Percentiles rank a stretch among this genome's conserved stretches.
phyloP scores from a whole-genome alignment of 148 eudicot species.

The Pouteria glomerata region DNA sequence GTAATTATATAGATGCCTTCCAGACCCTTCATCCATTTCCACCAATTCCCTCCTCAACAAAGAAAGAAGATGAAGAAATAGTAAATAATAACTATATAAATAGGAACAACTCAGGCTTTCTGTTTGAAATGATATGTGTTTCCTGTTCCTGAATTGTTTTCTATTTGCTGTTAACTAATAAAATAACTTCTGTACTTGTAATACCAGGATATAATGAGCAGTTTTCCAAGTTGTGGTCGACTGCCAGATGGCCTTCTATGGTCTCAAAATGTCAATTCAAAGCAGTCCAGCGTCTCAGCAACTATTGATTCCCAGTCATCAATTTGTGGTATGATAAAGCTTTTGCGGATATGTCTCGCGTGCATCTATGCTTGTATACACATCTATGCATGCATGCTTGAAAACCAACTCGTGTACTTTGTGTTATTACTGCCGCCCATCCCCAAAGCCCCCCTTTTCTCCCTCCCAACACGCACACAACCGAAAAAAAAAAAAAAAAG shows the following conservation, averaged over 20 bases:
- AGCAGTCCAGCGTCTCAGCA: constrained; percentile 34
- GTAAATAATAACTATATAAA: background rate
- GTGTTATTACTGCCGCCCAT: too few species aligned
- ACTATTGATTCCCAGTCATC: constrained; percentile 80
- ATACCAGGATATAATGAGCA: constrained; percentile 45
- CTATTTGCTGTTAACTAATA: background rate
- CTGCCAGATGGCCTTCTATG: constrained; percentile 26
- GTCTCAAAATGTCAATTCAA: constrained; percentile 40
- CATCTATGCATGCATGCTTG: background rate
- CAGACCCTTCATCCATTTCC: background rate
- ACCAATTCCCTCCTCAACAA: background rate
- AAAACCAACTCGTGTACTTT: too few species aligned
- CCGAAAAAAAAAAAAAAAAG: too few species aligned
- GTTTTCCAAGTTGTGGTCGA: constrained; percentile 31
- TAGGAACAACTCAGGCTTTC: background rate
- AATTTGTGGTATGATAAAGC: constrained; percentile 54
- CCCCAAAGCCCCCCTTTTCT: too few species aligned
- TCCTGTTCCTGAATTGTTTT: background rate
- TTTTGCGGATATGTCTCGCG: background rate
- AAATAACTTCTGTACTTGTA: constrained; percentile 1
- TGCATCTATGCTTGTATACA: background rate
- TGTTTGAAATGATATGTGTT: background rate
- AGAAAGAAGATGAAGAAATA: background rate
- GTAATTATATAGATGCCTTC: background rate
- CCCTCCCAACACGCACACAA: too few species aligned